Evolutionary conservation across 2,329 filamentous ascomycete species (phyloP), one percentile per base, ranked within the genome.

Genomic region (Penicillium sp.): DNA sequence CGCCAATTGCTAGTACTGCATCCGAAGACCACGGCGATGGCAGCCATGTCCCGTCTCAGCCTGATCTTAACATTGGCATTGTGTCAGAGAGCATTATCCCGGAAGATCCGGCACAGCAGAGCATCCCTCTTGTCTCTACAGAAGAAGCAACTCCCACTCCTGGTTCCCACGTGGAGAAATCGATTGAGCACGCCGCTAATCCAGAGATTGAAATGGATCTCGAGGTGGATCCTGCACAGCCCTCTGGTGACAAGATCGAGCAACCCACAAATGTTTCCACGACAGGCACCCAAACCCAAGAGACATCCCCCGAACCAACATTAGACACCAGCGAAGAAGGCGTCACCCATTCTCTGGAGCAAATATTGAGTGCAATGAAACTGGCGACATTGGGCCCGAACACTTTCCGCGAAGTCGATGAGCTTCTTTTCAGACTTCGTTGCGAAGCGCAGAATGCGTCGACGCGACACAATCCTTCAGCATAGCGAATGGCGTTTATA

Each of bases 401-500:
- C 10, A 83, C 88, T 53, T 80, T 89, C 45, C 78, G 83, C 51
- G 78, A 85, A 64, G 77, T 93, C 57, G 88, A 93, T 63, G 86
- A 91, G 64, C 73, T 89, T 60, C 77, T 93, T 64, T 88, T 91
- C 74, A 86, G 92, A 66, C 81, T 92, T 56, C 85, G 87, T 67
- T 78, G 80, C 55, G 83, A 87, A 66, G 77, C 91, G 43, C 87
- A 87, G 65, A 81, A 84, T 48, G 88, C 88, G 13, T 83, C 83
- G 60, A 75, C 75, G 60, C 77, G 86, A 53, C 58, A 67, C 53
- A 58, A 49, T 49, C 27, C 44, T 57, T 55, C 55, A 59, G 65
- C 66, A 69, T 69, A 69, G 66, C 66, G 66, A 49, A 62, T 55
- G 66, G 66, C 61, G 66, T 67, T 66, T 52, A 46, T 52, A 46